These are phyloP conservation scores for Tillandsia leiboldiana DNA, from an alignment of 176 grass and related monocot species.

Conservation along the genomic window DNA sequence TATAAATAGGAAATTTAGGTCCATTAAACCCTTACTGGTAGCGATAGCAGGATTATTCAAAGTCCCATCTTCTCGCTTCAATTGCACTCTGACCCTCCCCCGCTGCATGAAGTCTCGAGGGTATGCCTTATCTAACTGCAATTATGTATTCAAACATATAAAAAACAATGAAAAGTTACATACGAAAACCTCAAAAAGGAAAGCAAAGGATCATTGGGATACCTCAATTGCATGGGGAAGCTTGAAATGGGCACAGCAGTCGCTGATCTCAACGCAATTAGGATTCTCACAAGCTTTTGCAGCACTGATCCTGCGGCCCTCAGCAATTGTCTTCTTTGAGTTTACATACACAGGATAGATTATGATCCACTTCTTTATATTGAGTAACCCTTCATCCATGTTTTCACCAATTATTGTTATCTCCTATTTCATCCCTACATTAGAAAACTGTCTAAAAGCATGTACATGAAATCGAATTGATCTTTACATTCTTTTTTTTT, in stretches of 20 bases:
- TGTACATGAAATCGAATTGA: neutral
- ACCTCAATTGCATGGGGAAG: constrained; percentile 71
- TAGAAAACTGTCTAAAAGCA: neutral
- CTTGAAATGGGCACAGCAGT: constrained; percentile 76
- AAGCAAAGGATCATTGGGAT: neutral
- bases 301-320: constrained; percentile 61
- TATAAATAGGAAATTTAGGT: neutral
- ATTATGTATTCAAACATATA: neutral
- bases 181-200: neutral
- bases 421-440: neutral
- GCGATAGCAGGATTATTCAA: constrained; percentile 57
- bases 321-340: constrained; percentile 87
- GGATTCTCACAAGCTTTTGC: constrained; percentile 80
- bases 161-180: neutral
- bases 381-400: constrained; percentile 37
- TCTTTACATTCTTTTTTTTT: neutral
- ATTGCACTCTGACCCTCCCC: constrained; percentile 82
- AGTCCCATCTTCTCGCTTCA: constrained; percentile 73
- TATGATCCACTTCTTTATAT: constrained; percentile 90
- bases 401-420: neutral
- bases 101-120: constrained; percentile 89
- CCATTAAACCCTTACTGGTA: constrained; percentile 49
- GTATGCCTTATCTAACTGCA: constrained; percentile 84
- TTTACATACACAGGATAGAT: constrained; percentile 95
- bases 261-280: constrained; percentile 75